Evolutionary conservation across 2,329 filamentous ascomycete genomes (phyloP).

Genomic region (Aspergillus ibericus): DNA sequence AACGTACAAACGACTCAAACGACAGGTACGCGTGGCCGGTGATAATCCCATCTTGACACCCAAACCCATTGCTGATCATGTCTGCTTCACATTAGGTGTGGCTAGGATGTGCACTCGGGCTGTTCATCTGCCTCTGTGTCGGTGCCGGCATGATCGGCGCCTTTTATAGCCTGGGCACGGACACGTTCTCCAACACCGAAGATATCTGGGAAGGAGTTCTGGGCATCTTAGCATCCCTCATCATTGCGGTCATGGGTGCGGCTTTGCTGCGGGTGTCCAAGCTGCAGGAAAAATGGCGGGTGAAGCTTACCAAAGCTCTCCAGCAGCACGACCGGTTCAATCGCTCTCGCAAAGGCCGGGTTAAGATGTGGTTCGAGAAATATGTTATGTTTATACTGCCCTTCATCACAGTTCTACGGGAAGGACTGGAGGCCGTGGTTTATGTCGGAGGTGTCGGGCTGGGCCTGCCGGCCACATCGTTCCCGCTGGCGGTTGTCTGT

Average conservation of each 20-base stretch:
- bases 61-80: not conserved
- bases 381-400: slow-evolving; percentile 85
- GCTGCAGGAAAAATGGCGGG: slow-evolving; percentile 80
- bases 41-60: too few species aligned
- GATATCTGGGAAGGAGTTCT: slow-evolving; percentile 82
- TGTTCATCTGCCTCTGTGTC: slow-evolving; percentile 63
- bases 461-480: slow-evolving; percentile 69
- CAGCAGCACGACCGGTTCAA: slow-evolving; percentile 42
- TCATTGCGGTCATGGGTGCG: slow-evolving; percentile 80
- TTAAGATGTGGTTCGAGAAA: slow-evolving; percentile 69
- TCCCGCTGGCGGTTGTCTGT: slow-evolving; percentile 73
- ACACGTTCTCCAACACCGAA: slow-evolving; percentile 68
- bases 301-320: slow-evolving; percentile 73
- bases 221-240: slow-evolving; percentile 69
- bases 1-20: not conserved
- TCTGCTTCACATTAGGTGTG: not conserved
- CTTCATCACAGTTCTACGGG: slow-evolving; percentile 82
- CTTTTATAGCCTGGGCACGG: slow-evolving; percentile 68
- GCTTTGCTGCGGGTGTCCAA: slow-evolving; percentile 79
- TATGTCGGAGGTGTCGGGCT: slow-evolving; percentile 85
- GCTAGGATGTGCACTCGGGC: not conserved
- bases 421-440: slow-evolving; percentile 82
- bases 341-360: slow-evolving; percentile 41
- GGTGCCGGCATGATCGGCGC: slow-evolving; percentile 69
- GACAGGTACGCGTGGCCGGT: not conserved